Evolutionary conservation across 129 eudicot genomes (phyloP), one percentile per base, ranked within the genome.

Genomic region (Chrysanthemum lavandulifolium): DNA sequence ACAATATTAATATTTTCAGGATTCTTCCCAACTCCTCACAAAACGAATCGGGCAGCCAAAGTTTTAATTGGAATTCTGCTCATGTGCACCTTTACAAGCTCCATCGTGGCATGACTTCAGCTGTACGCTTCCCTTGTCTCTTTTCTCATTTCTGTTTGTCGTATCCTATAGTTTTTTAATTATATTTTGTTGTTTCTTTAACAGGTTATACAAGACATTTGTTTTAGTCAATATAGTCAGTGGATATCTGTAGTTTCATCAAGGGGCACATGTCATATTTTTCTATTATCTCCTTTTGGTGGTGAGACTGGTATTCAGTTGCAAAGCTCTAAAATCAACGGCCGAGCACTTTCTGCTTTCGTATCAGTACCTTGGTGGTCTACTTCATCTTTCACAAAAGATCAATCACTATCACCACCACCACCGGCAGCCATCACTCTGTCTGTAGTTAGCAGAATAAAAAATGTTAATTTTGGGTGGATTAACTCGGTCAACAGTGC

Each of bases 181-280:
- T 49, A 2, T 48, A 16, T 18, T 65, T 85, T 15, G 48, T n/a
- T 57, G 52, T 69, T 68, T 55, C 6, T 79, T 49, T 71, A 14
- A 76, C 88, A 95, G 99, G 96, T 95, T 45, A 95, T 95, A 79
- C 99, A 95, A 76, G 99, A 95, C 72, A 88, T 91, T 63, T 88
- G 96, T 79, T 95, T 95, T 79, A 91, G 99, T 77, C 85, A 84
- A 12, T 86, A 81, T 77, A 91, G 99, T 75, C 86, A 88, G 77
- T 95, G 99, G 99, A 80, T 90, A 74, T 94, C 96, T 58, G 81
- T 95, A 75, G 83, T 86, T 67, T 95, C 99, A 67, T 84, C 99
- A 43, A 81, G 89, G 80, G 97, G 99, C 61, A 95, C 99, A 54
- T 91, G 99, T 81, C 99, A 95, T 79, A 73, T 95, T 16, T 95